phyloP scores from a whole-genome alignment of 495 filamentous ascomycete genomes.

The Tuber calosporum region DNA sequence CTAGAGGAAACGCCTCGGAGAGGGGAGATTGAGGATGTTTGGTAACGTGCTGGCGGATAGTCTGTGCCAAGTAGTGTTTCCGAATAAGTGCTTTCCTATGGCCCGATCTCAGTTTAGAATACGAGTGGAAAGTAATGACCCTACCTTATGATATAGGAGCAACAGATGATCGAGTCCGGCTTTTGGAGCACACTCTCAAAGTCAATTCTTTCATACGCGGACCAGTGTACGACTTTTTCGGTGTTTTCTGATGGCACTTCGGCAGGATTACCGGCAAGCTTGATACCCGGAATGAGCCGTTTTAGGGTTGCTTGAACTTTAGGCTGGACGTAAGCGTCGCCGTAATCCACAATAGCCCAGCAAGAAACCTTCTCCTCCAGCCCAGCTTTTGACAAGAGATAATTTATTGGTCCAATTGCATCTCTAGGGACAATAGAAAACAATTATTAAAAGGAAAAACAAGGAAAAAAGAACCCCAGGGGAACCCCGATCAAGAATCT shows the following conservation, averaged over 20 bases:
- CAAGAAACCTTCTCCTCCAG: slow-evolving; percentile 41
- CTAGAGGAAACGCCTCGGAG: slow-evolving; percentile 59
- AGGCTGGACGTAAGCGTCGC: slow-evolving; percentile 76
- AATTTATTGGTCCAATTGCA: not conserved
- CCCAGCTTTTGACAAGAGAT: not conserved
- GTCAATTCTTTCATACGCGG: slow-evolving; percentile 75
- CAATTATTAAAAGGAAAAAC: slow-evolving; percentile 7
- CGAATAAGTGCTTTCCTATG: slow-evolving; percentile 87
- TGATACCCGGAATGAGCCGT: slow-evolving; percentile 50
- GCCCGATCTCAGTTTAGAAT: slow-evolving; percentile 5
- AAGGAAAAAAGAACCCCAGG: not conserved
- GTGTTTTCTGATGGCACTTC: slow-evolving; percentile 2
- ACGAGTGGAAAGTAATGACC: not conserved
- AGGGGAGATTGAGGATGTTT: slow-evolving; percentile 72
- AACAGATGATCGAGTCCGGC: slow-evolving; percentile 54
- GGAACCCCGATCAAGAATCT: not conserved
- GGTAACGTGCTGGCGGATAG: slow-evolving; percentile 67
- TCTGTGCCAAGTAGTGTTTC: slow-evolving; percentile 83
- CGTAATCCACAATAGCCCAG: slow-evolving; percentile 73
- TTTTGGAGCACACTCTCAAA: slow-evolving; percentile 64
- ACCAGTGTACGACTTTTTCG: slow-evolving; percentile 64
- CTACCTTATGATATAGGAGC: slow-evolving; percentile 69
- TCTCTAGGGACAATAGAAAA: not conserved
- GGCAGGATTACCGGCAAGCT: not conserved
- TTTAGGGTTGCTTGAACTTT: slow-evolving; percentile 67